These are phyloP conservation scores for Pleurotus salmoneostramineus DNA, from an alignment of 768 basidiomycete species.

Conservation along the genomic window DNA sequence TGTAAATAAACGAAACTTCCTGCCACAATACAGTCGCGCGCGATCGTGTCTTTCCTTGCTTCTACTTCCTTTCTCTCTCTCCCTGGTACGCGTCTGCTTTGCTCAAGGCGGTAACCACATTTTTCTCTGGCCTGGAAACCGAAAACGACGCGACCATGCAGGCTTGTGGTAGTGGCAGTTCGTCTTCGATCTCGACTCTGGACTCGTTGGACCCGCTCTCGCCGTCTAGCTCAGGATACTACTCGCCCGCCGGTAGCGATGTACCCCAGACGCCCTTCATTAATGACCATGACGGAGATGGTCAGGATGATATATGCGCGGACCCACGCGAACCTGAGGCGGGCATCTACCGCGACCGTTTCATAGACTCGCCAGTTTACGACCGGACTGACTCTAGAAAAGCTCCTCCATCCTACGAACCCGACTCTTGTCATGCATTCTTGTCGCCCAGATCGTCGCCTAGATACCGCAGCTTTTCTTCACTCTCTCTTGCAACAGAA, in stretches of 20 bases:
- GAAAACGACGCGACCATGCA: no score
- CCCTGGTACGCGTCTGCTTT: background rate
- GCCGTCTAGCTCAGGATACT: conserved; percentile 24
- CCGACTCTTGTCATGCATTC: conserved; percentile 2
- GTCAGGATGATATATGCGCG: conserved; percentile 10
- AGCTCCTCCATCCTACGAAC: background rate
- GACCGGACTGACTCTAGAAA: background rate
- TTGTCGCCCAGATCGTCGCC: background rate
- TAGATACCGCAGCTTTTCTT: conserved; percentile 3
- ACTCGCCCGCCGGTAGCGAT: conserved; percentile 33
- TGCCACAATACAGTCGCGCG: background rate
- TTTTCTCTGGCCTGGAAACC: no score
- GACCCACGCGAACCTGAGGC: conserved; percentile 5
- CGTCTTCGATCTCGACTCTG: background rate
- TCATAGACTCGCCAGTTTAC: background rate
- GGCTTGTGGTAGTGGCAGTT: background rate
- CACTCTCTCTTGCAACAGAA: background rate
- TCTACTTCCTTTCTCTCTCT: background rate
- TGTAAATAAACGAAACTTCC: background rate
- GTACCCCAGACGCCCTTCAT: conserved; percentile 35
- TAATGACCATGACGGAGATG: conserved; percentile 22
- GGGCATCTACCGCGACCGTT: background rate
- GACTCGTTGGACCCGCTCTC: conserved; percentile 23
- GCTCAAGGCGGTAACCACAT: no score
- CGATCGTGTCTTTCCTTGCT: background rate